phyloP scores from a whole-genome alignment of 1,284 basidiomycete genomes.

The Heterobasidion parviporum region DNA sequence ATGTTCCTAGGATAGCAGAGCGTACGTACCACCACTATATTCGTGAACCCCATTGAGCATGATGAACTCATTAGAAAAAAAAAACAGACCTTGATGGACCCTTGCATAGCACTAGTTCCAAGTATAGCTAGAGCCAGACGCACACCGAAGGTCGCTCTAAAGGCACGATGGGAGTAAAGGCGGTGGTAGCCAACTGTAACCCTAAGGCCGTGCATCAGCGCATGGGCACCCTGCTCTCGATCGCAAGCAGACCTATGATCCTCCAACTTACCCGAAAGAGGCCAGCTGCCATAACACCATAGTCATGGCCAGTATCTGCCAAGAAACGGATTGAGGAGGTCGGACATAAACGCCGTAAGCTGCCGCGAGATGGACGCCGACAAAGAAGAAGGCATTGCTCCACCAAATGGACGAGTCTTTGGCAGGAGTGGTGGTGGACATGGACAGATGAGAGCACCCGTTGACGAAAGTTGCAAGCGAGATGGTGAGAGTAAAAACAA shows the following conservation, averaged over 20 bases:
- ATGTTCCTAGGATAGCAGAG: background rate
- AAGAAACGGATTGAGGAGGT: constrained; percentile 38
- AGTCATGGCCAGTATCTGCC: constrained; percentile 41
- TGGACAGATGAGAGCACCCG: background rate
- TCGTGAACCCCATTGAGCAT: background rate
- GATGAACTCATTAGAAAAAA: constrained; percentile 35
- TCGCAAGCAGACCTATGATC: background rate
- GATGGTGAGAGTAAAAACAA: too few relatives aligned
- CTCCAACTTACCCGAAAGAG: constrained; percentile 50
- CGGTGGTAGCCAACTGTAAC: constrained; percentile 74
- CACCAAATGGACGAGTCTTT: constrained; percentile 44
- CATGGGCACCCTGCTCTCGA: background rate
- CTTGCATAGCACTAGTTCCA: constrained; percentile 66
- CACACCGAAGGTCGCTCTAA: constrained; percentile 48
- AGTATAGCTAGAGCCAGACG: constrained; percentile 53
- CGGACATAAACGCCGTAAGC: constrained; percentile 41
- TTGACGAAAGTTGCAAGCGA: too few relatives aligned
- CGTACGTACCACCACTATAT: constrained; percentile 21
- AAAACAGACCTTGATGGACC: constrained; percentile 41
- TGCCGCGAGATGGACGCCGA: constrained; percentile 55
- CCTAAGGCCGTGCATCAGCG: constrained; percentile 22
- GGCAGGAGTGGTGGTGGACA: background rate
- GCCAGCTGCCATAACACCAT: constrained; percentile 64
- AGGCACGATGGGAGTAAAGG: constrained; percentile 68
- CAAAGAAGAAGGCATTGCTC: constrained; percentile 62